Percentiles rank a stretch among this genome's conserved stretches.
phyloP scores from a whole-genome alignment of 345 rosid species.

The Clarkia xantiana region DNA sequence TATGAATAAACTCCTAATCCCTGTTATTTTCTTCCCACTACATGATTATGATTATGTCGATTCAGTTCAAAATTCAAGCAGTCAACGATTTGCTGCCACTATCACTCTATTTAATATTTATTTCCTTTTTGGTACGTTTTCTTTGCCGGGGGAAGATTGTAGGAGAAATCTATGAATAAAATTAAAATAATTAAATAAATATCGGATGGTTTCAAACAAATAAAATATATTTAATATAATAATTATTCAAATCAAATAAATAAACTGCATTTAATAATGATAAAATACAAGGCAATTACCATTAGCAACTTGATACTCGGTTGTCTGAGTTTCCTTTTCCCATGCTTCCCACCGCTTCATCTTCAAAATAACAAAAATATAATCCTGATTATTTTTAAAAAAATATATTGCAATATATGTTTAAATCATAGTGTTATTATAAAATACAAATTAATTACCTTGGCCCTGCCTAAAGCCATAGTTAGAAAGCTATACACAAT shows the following conservation, averaged over 20 bases:
- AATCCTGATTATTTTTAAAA: background rate
- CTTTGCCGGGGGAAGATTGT: no score
- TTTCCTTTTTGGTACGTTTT: no score
- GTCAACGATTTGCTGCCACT: no score
- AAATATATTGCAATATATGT: background rate
- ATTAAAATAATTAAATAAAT: no score
- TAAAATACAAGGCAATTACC: slow-evolving; percentile 14
- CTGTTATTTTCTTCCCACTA: no score
- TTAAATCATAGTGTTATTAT: background rate
- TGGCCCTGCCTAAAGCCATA: slow-evolving; percentile 49
- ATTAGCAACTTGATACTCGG: slow-evolving; percentile 38
- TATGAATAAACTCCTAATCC: no score
- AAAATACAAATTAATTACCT: slow-evolving; percentile 20
- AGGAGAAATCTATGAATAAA: no score
- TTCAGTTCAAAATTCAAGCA: no score
- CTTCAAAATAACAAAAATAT: slow-evolving; percentile 10
- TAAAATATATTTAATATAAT: background rate
- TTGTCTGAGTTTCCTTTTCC: slow-evolving; percentile 61
- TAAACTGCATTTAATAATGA: background rate
- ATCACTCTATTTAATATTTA: no score
- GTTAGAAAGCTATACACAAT: slow-evolving; percentile 43
- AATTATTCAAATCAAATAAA: background rate
- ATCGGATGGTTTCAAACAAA: no score
- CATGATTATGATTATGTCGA: no score
- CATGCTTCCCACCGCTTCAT: slow-evolving; percentile 61